These are phyloP conservation scores for Verticillium dahliae DNA, from an alignment of 2,329 filamentous ascomycete genomes.

Conservation along the genomic window DNA sequence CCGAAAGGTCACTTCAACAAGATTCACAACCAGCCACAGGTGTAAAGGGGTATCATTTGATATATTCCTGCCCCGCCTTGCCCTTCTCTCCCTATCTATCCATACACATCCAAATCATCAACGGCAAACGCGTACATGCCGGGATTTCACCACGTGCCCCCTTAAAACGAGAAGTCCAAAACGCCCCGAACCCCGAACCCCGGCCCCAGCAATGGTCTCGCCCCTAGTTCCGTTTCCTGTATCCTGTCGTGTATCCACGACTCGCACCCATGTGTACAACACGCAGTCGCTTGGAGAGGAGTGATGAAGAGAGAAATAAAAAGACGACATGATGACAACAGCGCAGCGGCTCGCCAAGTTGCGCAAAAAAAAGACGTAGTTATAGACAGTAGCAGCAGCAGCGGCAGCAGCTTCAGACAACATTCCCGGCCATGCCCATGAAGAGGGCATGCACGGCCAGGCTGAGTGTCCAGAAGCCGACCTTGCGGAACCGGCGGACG, in stretches of 20 bases:
- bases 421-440: slow-evolving; percentile 86
- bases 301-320: neutral
- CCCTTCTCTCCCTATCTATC: neutral
- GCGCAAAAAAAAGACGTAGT: neutral
- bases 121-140: neutral
- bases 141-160: neutral
- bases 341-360: neutral
- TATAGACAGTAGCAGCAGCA: no score
- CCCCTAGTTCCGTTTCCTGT: neutral
- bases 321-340: neutral
- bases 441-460: slow-evolving; percentile 90
- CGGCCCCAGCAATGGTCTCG: neutral
- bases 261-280: slow-evolving; percentile 2
- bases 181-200: neutral
- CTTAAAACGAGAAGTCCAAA: neutral
- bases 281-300: neutral
- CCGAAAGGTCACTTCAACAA: neutral
- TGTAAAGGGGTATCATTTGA: neutral
- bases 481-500: slow-evolving; percentile 84
- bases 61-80: neutral
- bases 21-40: neutral
- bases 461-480: slow-evolving; percentile 92
- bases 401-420: slow-evolving; percentile 33
- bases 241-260: neutral
- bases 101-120: neutral